phyloP scores from a whole-genome alignment of 1,139 yeast species.

The Scheffersomyces cryptocercus region DNA sequence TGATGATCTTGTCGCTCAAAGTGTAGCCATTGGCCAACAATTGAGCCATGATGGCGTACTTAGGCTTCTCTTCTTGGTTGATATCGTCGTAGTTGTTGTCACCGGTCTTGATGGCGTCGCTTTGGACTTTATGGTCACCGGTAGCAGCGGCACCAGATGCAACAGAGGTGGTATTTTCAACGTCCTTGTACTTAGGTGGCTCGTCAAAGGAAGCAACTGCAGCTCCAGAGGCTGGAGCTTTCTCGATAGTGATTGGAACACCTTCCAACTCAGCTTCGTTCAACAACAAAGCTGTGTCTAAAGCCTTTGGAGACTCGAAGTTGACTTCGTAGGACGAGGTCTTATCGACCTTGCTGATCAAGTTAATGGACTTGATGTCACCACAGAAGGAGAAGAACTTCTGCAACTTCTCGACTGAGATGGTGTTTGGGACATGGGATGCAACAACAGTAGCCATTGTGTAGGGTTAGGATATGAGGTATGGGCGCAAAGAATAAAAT shows the following conservation, averaged over 20 bases:
- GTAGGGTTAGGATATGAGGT: neutral
- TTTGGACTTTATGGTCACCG: conserved; percentile 25
- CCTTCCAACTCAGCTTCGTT: conserved; percentile 77
- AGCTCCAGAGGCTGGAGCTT: conserved; percentile 22
- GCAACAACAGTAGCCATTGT: conserved; percentile 52
- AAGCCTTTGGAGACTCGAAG: conserved; percentile 63
- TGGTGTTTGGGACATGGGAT: conserved; percentile 56
- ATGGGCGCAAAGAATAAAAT: too few relatives aligned
- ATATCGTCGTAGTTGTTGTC: conserved; percentile 50
- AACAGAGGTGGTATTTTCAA: conserved; percentile 3
- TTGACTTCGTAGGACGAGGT: conserved; percentile 47
- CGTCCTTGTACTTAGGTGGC: conserved; percentile 14
- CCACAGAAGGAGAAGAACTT: conserved; percentile 83
- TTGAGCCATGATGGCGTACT: conserved; percentile 74
- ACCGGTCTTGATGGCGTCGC: conserved; percentile 26
- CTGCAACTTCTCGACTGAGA: conserved; percentile 55
- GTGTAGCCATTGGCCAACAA: conserved; percentile 71
- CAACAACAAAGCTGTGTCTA: conserved; percentile 69
- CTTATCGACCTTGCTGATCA: conserved; percentile 25
- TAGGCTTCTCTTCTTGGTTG: conserved; percentile 77
- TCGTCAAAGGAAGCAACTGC: conserved; percentile 15
- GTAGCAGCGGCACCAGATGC: conserved; percentile 8
- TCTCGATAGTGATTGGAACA: conserved; percentile 49
- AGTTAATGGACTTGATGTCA: conserved; percentile 49
- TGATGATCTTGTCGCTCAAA: conserved; percentile 61